Evolutionary conservation across 2,329 filamentous ascomycete species (phyloP), one percentile per base, ranked within the genome.

Genomic region (Penicillium sp.): DNA sequence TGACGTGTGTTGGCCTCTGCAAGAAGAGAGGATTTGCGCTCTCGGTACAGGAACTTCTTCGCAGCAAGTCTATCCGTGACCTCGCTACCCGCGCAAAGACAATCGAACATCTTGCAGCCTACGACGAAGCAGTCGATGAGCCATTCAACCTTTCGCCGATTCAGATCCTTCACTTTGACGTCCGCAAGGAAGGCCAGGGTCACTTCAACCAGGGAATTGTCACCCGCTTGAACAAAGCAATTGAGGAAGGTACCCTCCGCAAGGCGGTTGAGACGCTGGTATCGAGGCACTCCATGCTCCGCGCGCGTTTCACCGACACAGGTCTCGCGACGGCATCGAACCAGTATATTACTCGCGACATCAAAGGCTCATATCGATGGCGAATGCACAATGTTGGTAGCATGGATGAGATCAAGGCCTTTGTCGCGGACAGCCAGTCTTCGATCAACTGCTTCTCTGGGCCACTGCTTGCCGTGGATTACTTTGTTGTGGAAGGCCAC

Each of bases 1-100:
- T 78, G 71, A 75, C 75, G 40, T 75, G 75, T 33, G 69, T 75
- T 49, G 72, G 72, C 2, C 66, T 74, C 30, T 77, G 72, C 52
- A 75, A 74, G 40, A 75, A 75, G 56, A 61, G 65, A 30, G 73
- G 73, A 1, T 64, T 77, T 49, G 67, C 70, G 11, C 60, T 77
- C 19, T 74, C 69, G 10, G 74, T 78, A 10, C 75, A 77, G 53
- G 73, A 77, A 19, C 69, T 78, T 3, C 62, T 78, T 28, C 73
- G 70, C 13, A 73, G 72, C 60, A 75, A 72, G 50, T 77, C 75
- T 1, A 74, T 78, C 30, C 59, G 54, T 19, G 66, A 70, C 10
- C 50, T 73, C 33, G 66, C 69, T 4, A 55, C 55, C 1, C 63
- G 59, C 11, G 65, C 61, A 3, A 68, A 63, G 29, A 51, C 61